phyloP scores from a whole-genome alignment of 345 rosid genomes.

The Trapa bicornis region DNA sequence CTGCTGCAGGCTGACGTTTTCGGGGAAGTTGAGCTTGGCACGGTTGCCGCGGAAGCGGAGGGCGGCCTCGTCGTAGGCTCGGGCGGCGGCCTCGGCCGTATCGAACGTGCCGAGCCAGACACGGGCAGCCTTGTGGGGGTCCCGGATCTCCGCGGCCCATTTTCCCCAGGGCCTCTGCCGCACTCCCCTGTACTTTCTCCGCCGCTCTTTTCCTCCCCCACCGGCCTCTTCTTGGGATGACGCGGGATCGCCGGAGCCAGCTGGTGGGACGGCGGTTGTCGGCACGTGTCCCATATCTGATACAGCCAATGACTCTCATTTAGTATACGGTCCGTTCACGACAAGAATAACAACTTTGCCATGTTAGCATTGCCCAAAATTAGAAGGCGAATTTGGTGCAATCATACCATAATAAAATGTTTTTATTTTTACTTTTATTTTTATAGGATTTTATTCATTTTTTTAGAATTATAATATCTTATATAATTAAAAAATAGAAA shows the following conservation, averaged over 20 bases:
- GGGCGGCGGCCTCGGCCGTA: conserved; percentile 74
- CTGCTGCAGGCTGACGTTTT: conserved; percentile 25
- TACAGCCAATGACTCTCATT: neutral
- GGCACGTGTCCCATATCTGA: neutral
- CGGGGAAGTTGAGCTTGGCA: conserved; percentile 78
- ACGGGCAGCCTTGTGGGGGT: conserved; percentile 70
- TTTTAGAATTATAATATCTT: no score
- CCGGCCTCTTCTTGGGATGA: conserved; percentile 10
- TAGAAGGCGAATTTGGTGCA: no score
- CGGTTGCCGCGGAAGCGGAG: conserved; percentile 71
- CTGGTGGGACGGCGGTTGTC: neutral
- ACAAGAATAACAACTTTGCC: no score
- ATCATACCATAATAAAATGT: no score
- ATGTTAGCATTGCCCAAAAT: no score
- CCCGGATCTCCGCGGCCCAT: conserved; percentile 92
- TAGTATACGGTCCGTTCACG: neutral
- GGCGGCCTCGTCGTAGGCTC: conserved; percentile 84
- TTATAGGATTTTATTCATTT: no score
- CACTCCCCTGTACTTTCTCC: conserved; percentile 68
- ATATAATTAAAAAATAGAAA: no score
- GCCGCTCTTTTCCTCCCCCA: conserved; percentile 33
- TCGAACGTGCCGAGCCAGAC: conserved; percentile 89
- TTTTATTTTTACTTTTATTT: no score
- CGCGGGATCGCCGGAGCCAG: conserved; percentile 2
- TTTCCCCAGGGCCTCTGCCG: conserved; percentile 88